phyloP scores from a whole-genome alignment of 768 basidiomycete genomes.

The Hortiboletus flavorubellus region DNA sequence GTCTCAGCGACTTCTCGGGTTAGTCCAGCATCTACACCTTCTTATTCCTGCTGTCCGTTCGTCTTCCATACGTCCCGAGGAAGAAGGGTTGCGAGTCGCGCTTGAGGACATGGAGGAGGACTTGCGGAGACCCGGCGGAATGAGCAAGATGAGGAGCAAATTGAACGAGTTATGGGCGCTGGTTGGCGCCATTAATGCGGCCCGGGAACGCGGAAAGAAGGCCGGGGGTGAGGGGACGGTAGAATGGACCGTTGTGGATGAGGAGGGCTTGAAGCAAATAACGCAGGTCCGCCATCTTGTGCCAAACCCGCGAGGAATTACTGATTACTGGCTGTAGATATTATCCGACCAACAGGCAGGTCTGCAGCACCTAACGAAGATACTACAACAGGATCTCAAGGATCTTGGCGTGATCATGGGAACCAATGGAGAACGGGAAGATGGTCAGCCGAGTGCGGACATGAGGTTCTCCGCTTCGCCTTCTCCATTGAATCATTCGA shows the following conservation, averaged over 20 bases:
- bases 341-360: constrained; percentile 77
- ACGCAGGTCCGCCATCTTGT: constrained; percentile 50
- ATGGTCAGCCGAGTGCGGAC: constrained; percentile 19
- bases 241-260: constrained; percentile 85
- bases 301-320: neutral
- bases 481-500: constrained; percentile 22
- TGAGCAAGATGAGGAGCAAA: constrained; percentile 64
- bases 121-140: constrained; percentile 47
- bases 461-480: constrained; percentile 18
- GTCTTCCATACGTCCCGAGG: constrained; percentile 73
- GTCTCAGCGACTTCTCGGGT: constrained; percentile 60
- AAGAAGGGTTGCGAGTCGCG: constrained; percentile 67
- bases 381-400: constrained; percentile 58
- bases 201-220: constrained; percentile 49
- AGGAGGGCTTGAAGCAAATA: constrained; percentile 76
- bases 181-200: constrained; percentile 65
- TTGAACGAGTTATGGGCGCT: constrained; percentile 85
- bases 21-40: constrained; percentile 75
- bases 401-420: constrained; percentile 67
- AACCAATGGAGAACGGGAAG: constrained; percentile 37
- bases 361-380: constrained; percentile 74
- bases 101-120: constrained; percentile 78
- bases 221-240: constrained; percentile 38
- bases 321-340: constrained; percentile 45
- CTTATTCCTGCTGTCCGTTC: constrained; percentile 75